Conservation (phyloP, 192 early-diverging fungal species). For the Lobosporangium transversale region DNA sequence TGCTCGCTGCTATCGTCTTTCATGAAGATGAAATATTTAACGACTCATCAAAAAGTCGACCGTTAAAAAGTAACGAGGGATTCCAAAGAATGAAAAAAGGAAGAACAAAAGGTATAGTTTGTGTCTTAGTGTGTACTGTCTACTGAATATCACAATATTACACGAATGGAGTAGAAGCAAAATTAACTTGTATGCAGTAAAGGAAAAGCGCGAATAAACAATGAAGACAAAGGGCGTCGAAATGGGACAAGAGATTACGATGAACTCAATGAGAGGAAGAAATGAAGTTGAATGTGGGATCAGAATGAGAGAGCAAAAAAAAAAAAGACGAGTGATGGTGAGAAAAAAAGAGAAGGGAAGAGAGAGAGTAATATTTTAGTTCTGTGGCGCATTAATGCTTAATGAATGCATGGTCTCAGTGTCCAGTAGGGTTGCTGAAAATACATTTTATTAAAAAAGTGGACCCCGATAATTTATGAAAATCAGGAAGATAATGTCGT, state of each 20-base stretch:
- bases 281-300: too few species aligned
- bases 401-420: background rate
- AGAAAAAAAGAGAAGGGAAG: background rate
- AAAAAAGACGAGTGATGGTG: background rate
- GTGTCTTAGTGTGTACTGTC: too few species aligned
- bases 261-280: too few species aligned
- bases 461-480: background rate
- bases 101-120: too few species aligned
- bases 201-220: background rate
- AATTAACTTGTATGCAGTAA: background rate
- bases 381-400: too few species aligned
- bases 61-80: background rate
- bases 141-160: too few species aligned
- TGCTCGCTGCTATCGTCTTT: slow-evolving; percentile 16
- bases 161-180: too few species aligned
- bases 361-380: background rate
- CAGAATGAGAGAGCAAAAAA: too few species aligned
- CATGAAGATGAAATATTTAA: background rate
- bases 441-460: background rate
- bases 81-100: background rate
- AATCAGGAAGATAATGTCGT: background rate
- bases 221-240: background rate
- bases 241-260: too few species aligned
- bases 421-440: background rate
- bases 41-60: too few species aligned